Percentiles rank a stretch among this genome's conserved stretches.
Conservation (phyloP, 495 filamentous ascomycete genomes). For the Podospora australis region DNA sequence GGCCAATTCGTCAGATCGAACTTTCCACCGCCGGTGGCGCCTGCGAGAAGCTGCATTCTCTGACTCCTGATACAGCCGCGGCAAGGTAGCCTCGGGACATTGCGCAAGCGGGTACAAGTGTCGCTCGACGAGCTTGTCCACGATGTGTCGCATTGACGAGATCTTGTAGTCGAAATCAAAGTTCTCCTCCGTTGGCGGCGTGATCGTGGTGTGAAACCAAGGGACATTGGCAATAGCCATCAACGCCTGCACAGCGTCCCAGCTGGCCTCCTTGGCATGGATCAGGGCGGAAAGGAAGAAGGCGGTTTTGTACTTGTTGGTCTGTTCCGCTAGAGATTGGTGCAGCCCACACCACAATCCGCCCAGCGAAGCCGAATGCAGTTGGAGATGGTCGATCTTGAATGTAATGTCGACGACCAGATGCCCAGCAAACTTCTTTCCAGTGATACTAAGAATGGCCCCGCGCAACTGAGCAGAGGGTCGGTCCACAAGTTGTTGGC, state of each 20-base stretch:
- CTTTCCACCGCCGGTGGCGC: neutral
- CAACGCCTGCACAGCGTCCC: slow-evolving; percentile 11
- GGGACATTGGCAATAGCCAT: slow-evolving; percentile 10
- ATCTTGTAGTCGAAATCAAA: slow-evolving; percentile 6
- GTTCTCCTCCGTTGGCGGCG: neutral
- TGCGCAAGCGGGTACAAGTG: too few species aligned
- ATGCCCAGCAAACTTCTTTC: slow-evolving; percentile 1
- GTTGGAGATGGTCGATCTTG: neutral
- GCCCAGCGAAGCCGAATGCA: neutral
- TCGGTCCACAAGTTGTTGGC: too few species aligned
- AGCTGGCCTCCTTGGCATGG: slow-evolving; percentile 2
- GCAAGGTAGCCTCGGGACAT: too few species aligned
- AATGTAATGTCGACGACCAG: slow-evolving; percentile 4
- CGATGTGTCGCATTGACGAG: neutral
- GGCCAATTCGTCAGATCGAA: neutral
- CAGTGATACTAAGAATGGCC: neutral
- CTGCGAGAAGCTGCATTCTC: too few species aligned
- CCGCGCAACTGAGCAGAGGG: too few species aligned
- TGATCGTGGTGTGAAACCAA: neutral
- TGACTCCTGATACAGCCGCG: too few species aligned
- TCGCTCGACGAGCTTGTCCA: neutral
- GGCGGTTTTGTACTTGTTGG: slow-evolving; percentile 9
- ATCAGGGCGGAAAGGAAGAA: slow-evolving; percentile 16
- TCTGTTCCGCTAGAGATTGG: neutral
- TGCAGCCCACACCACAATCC: slow-evolving; percentile 16